Evolutionary conservation across 805 yeast genomes (phyloP).

Genomic region (Wickerhamomyces ciferrii): DNA sequence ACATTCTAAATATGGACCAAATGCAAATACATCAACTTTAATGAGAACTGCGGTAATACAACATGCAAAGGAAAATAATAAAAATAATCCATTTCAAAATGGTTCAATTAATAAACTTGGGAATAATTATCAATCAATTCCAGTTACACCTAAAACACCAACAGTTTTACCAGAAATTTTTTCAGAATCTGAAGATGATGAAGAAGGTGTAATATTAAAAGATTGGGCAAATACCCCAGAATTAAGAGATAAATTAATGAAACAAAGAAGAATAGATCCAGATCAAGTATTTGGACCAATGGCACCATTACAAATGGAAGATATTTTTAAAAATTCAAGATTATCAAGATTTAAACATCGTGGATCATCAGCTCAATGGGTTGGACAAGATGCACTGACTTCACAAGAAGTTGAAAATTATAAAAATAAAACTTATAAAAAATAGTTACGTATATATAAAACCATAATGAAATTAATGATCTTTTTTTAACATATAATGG

Average conservation of each 20-base stretch:
- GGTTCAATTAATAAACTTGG: not conserved
- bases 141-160: conserved; percentile 15
- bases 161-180: conserved; percentile 38
- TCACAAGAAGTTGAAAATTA: conserved; percentile 42
- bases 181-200: conserved; percentile 52
- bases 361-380: conserved; percentile 44
- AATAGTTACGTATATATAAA: too few relatives aligned
- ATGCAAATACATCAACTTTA: conserved; percentile 18
- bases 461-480: too few relatives aligned
- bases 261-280: conserved; percentile 56
- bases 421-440: conserved; percentile 32
- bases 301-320: conserved; percentile 63
- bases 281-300: conserved; percentile 69
- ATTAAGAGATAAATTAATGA: conserved; percentile 36
- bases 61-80: conserved; percentile 22
- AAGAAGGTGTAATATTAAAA: conserved; percentile 39
- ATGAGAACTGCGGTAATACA: conserved; percentile 29
- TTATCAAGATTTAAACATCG: conserved; percentile 48
- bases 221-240: conserved; percentile 65
- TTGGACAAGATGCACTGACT: conserved; percentile 39
- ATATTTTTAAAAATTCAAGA: conserved; percentile 50
- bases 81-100: conserved; percentile 4
- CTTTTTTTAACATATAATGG: not conserved
- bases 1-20: conserved; percentile 4
- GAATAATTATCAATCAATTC: not conserved